Evolutionary conservation across 768 basidiomycete genomes (phyloP).

Genomic region (Suillus ampliporus): DNA sequence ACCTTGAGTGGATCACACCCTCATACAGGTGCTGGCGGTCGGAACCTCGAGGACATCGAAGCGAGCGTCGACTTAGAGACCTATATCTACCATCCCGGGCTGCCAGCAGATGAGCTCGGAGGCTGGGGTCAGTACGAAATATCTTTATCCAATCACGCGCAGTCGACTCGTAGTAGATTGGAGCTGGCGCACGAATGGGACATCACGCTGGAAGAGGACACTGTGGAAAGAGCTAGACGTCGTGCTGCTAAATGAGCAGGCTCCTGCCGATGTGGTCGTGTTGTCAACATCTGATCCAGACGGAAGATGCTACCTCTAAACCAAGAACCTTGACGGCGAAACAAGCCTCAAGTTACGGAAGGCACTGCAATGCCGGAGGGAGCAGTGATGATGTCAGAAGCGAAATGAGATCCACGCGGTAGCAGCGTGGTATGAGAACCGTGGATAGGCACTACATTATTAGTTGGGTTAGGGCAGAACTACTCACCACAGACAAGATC

Average conservation of each 20-base stretch:
- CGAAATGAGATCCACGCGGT: no score
- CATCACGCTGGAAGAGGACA: conserved; percentile 91
- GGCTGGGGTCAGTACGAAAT: conserved; percentile 44
- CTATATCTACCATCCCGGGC: conserved; percentile 65
- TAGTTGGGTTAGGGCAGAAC: no score
- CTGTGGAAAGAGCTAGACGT: conserved; percentile 98
- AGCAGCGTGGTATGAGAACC: no score
- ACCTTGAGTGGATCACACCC: conserved; percentile 33
- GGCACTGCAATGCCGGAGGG: no score
- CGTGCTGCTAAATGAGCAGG: conserved; percentile 92
- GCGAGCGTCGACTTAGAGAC: conserved; percentile 56
- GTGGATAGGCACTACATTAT: no score
- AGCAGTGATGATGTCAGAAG: no score
- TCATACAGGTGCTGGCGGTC: conserved; percentile 48
- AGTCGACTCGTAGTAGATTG: conserved; percentile 79
- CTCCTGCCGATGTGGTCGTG: conserved; percentile 94
- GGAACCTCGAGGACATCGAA: conserved; percentile 68
- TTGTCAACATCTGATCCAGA: conserved; percentile 91
- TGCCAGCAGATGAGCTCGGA: conserved; percentile 31
- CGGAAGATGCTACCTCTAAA: conserved; percentile 93
- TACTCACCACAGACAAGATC: no score
- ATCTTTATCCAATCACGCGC: conserved; percentile 55
- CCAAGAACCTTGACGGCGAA: conserved; percentile 97
- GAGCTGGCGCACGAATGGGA: conserved; percentile 66
- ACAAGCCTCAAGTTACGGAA: conserved; percentile 92